Conservation (phyloP, 1,139 yeast genomes). For the Taphrina deformans region DNA sequence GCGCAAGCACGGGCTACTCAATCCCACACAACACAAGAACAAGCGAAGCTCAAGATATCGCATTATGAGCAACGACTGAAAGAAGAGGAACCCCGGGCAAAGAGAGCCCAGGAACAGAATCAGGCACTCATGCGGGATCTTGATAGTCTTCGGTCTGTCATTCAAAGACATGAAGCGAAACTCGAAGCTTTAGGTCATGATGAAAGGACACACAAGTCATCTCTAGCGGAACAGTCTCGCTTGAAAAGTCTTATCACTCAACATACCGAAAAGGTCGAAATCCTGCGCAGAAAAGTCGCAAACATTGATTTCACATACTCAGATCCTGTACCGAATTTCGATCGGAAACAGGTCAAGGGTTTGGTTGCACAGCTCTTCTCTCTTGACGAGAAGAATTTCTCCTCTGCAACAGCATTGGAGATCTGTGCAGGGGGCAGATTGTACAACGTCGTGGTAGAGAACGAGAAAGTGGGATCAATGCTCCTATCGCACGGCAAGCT, state of each 20-base stretch:
- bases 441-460: constrained; percentile 88
- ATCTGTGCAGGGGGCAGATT: constrained; percentile 92
- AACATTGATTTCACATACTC: constrained; percentile 75
- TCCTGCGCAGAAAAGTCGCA: constrained; percentile 63
- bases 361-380: constrained; percentile 83
- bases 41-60: constrained; percentile 59
- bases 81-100: constrained; percentile 56
- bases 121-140: constrained; percentile 51
- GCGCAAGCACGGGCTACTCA: constrained; percentile 61
- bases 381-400: constrained; percentile 58
- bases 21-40: constrained; percentile 60
- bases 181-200: constrained; percentile 63
- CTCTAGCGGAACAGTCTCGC: constrained; percentile 40
- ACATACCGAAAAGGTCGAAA: constrained; percentile 56
- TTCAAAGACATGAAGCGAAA: constrained; percentile 50
- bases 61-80: constrained; percentile 59
- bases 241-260: constrained; percentile 49
- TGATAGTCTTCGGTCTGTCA: constrained; percentile 49
- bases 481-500: constrained; percentile 76
- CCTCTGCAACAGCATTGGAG: constrained; percentile 80
- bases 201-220: constrained; percentile 44
- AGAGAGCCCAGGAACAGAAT: constrained; percentile 59
- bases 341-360: constrained; percentile 70
- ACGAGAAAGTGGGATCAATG: constrained; percentile 77
- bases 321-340: constrained; percentile 62